Base-by-base conservation (phyloP, 108 stramenopile genomes). In the Cyclotella kingstonii region DNA sequence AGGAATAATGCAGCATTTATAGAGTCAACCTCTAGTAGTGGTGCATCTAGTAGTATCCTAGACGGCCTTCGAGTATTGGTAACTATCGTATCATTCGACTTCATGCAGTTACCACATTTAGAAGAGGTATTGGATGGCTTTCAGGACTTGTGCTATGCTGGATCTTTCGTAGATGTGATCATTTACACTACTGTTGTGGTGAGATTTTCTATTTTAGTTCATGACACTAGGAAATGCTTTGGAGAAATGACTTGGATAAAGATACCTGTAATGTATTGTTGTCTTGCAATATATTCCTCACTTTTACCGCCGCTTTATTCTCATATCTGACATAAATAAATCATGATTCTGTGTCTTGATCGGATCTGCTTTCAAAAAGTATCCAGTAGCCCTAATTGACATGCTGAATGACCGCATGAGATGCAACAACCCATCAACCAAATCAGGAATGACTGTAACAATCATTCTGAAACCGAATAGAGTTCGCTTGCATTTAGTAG, bases 121-220 rank as follows among this genome's bases (percentile, higher is more conserved):
- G 91, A 87, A 67, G 87, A 89, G 75, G 86, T 92, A 8, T 29
- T 92, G 12, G 91, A 92, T 63, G 63, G 73, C 1, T 87, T 86
- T 58, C 84, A 77, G 18, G 91, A 87, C 71, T 45, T 89, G 38
- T 87, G 86, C 54, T 75, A 79, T 21, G 84, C 87, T 5, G 91
- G 91, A 18, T 61, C 85, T 21, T 64, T 75, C 28, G 85, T 92
- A 17, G 84, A 92, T 66, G 56, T 92, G 7, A 73, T 81, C 21
- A 68, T 92, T 45, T 82, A 89, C 60, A 78, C 91, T 15, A 89
- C 87, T 6, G 79, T 89, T 68, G 76, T 40, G 77, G 85, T 51
- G 68, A 79, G 34, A n/a, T n/a, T n/a, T n/a, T n/a, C n/a, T n/a
- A n/a, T n/a, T n/a, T n/a, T n/a, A n/a, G n/a, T n/a, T n/a, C n/a